Percentiles rank a stretch among this genome's conserved stretches.
Conservation (phyloP, 768 basidiomycete genomes). For the Suillus clintonianus region DNA sequence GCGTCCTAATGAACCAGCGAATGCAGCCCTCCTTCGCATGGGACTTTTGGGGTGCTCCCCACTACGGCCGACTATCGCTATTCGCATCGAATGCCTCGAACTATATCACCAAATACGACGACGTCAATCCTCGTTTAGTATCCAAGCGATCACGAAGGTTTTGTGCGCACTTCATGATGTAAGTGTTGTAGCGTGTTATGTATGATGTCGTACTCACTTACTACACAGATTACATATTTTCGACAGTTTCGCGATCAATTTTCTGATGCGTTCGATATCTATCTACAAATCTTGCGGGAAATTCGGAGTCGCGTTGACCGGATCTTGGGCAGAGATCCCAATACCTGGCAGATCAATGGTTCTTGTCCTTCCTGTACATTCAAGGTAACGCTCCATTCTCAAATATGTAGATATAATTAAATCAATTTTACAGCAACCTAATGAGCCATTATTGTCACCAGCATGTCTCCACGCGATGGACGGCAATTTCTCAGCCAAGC, state of each 20-base stretch:
- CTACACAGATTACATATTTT: background rate
- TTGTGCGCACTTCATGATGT: background rate
- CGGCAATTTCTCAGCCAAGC: slow-evolving; percentile 36
- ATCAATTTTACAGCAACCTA: slow-evolving; percentile 7
- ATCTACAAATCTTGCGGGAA: background rate
- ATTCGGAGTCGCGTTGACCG: background rate
- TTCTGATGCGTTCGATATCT: background rate
- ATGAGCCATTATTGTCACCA: slow-evolving; percentile 29
- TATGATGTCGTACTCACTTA: background rate
- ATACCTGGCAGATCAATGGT: background rate
- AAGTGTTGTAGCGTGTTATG: background rate
- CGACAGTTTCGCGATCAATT: background rate
- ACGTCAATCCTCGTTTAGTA: background rate
- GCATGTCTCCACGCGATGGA: slow-evolving; percentile 30
- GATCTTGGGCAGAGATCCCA: background rate
- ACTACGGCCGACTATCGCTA: background rate
- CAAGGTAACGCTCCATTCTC: background rate
- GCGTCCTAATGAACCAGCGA: background rate
- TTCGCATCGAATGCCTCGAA: background rate
- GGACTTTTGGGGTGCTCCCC: slow-evolving; percentile 1
- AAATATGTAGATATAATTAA: background rate
- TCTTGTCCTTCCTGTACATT: background rate
- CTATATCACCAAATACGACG: background rate
- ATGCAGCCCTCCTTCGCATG: background rate
- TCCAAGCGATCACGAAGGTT: background rate